A percentile compares a stretch with the other conserved stretches of the same genome.
Conservation (phyloP, 257 asterid genomes). For the Jacaranda copaia region DNA sequence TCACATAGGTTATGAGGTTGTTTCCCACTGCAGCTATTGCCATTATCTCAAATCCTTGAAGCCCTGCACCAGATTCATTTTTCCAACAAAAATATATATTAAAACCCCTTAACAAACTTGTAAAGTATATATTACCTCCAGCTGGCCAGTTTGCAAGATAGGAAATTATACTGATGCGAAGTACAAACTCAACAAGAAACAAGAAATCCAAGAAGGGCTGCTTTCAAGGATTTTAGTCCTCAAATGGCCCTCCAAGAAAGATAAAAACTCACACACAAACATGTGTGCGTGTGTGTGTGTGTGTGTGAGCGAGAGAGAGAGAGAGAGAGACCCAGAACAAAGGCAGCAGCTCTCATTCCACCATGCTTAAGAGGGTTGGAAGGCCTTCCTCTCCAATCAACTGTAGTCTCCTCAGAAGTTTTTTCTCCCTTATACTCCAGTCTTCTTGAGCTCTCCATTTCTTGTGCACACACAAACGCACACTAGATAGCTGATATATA, state of each 20-base stretch:
- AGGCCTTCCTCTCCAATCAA: constrained; percentile 94
- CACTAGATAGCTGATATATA: background rate
- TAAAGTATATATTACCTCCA: too few species aligned
- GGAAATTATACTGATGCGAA: too few species aligned
- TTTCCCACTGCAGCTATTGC: constrained; percentile 98
- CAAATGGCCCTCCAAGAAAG: background rate
- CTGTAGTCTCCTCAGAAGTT: constrained; percentile 33
- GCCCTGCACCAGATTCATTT: constrained; percentile 52
- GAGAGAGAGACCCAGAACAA: constrained; percentile 69
- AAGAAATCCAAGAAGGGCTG: background rate
- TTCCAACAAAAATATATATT: too few species aligned
- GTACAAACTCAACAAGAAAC: background rate
- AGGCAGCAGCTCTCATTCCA: constrained; percentile 82
- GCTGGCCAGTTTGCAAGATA: too few species aligned
- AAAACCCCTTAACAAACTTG: too few species aligned
- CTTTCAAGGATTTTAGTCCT: background rate
- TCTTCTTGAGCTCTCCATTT: constrained; percentile 52
- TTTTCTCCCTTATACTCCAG: constrained; percentile 33
- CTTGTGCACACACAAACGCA: background rate
- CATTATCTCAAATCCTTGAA: constrained; percentile 96
- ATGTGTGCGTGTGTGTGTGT: background rate
- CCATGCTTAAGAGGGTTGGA: constrained; percentile 81
- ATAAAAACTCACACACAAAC: background rate
- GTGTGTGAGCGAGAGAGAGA: constrained; percentile 21
- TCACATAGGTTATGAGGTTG: constrained; percentile 85